Base-by-base conservation (phyloP, 371 early-diverging fungal genomes). In the Mortierella sp. region DNA sequence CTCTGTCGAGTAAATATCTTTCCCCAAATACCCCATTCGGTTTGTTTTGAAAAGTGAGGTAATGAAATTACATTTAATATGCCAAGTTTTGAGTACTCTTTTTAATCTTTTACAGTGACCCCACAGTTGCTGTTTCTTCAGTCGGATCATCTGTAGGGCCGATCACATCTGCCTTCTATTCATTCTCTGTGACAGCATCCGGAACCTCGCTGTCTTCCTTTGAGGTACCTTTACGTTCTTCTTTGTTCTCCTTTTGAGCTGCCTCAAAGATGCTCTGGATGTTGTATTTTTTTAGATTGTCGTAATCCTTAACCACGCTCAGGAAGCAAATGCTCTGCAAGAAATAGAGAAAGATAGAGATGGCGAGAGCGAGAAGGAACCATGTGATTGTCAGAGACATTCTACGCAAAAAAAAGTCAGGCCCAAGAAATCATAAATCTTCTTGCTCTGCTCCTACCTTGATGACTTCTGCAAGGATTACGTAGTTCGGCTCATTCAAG, bases 301-400 rank as follows among this genome's bases (percentile, higher is more conserved):
- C 86, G 60, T 90, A 94, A 64, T 93, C 92, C 39, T 83, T 70
- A 12, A 93, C 90, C 1, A 93, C 91, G 60, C 92, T 89, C 74
- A 94, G 87, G 72, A 92, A 92, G 73, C 93, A 93, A n/a, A 93
- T 84, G 32, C 85, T 89, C 91, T 92, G 11, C 12, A 30, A n/a
- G 22, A 37, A 70, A 43, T 9, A 69, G 54, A 64, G 47, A 35
- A 22, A 64, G 55, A 49, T 62, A 16, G 6, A 5, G 52, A 52
- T 8, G 18, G 24, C 10, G 20, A 55, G 22, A 28, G 47, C 39
- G 28, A 43, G 35, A 5, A 1, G 16, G 26, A 26, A 18, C 20
- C 18, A 26, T 60, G 59, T 30, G 59, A 30, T 49, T 49, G 20
- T 49, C 49, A 49, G 43, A 40, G 43, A 11, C 43, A 9, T 40